Evolutionary conservation across 148 eudicot genomes (phyloP), one percentile per base, ranked within the genome.

Genomic region (Rhododendron griersonianum): DNA sequence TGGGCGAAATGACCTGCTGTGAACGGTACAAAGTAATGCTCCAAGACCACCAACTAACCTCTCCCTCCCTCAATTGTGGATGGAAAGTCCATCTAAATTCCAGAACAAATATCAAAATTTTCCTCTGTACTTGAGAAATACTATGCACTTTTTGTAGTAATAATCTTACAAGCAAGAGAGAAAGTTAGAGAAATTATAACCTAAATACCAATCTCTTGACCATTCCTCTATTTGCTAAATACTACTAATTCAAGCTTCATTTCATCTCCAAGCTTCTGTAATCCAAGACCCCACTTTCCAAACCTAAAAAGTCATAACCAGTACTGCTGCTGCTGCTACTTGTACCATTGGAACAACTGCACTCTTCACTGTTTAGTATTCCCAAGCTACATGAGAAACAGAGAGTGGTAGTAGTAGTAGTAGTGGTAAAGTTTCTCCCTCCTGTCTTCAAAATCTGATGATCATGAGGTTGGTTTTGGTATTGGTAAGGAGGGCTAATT

Each of bases 231-330:
- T 51, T 51, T 51, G 55, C 55, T 51, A 51, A 13, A 48, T 10
- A 8, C 11, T 48, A 48, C 13, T 23, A 33, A 11, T 5, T n/a
- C 6, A 86, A 44, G 5, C 81, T 30, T 90, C 87, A 96, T 80
- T 92, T 96, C 98, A 94, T 94, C 85, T 96, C 95, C 93, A 94
- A 91, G 81, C 94, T 90, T 91, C 98, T 94, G 51, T 86, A 94
- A 78, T 95, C 98, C 91, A 93, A 89, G 78, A 87, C 91, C 84
- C 85, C 92, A 89, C 80, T 84, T 86, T 94, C 94, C 90, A 96
- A 87, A 61, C 98, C 95, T 83, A 93, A 89, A 88, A 96, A 95
- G 84, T 93, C 96, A 90, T 92, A 92, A 39, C 95, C 94, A 85
- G 83, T 79, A 18, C 76, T 71, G 79, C 79, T 35, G 87, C 77